Evolutionary conservation across 768 basidiomycete genomes (phyloP), one percentile per base, ranked within the genome.

Genomic region (Dentipellis fragilis): DNA sequence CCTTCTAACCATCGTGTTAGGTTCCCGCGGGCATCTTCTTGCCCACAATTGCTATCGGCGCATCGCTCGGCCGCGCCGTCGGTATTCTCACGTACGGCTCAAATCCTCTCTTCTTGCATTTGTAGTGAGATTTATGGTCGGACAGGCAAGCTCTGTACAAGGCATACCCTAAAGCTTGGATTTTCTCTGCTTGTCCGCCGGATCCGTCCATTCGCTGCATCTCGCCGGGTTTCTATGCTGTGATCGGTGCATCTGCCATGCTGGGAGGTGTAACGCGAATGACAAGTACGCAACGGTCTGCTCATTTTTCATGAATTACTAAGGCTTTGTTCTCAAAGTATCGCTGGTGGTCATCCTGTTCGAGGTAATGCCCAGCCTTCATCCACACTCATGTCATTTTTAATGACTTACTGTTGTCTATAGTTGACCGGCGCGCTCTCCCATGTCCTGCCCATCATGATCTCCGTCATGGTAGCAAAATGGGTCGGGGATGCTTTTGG

Each of bases 361-460:
- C 61, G 86, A 88, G 75, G 84, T 80, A 17, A 29, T 19, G 64
- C 53, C 55, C 5, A 6, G 0, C 35, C n/a, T 54, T 7, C 54
- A 57, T 10, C 42, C 48, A 14, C 9, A 6, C n/a, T 37, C 21
- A 23, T 16, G 3, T 17, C 17, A 37, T n/a, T 29, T 29, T 29
- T 6, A 49, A 34, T 39, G 39, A 11, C 21, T 49, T 37, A 12
- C 49, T 29, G 9, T 34, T 29, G 38, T 19, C 50, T 12, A 6
- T 39, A 87, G 84, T 71, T 88, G n/a, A 88, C 86, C 19, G 86
- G 86, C 12, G 86, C 86, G 3, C 71, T 88, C 23, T 87, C 85
- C 12, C 86, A 88, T 69, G 86, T 88, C n/a, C 72, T 88, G 35
- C 86, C 86, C 14, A 87, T 88, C 65, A 87, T 88, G 86, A 81